Evolutionary conservation across 805 yeast species (phyloP).

Genomic region (Candida ovalis): DNA sequence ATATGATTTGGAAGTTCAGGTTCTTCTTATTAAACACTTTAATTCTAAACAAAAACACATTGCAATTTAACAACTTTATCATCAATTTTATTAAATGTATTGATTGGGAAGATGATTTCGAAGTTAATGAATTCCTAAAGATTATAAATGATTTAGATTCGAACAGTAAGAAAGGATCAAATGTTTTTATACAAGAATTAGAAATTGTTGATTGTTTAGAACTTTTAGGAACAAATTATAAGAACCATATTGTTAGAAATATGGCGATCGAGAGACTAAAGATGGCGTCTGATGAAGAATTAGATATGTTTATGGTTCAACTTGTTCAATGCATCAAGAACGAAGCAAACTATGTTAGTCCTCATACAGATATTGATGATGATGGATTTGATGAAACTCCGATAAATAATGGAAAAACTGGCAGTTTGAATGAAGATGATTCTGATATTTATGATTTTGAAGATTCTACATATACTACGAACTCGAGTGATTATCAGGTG

Average conservation of each 20-base stretch:
- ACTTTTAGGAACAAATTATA: slow-evolving; percentile 73
- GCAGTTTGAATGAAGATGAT: slow-evolving; percentile 8
- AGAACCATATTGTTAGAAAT: slow-evolving; percentile 67
- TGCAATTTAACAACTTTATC: slow-evolving; percentile 34
- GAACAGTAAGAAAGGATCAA: slow-evolving; percentile 12
- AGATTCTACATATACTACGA: slow-evolving; percentile 24
- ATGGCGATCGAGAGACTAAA: slow-evolving; percentile 85
- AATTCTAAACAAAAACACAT: slow-evolving; percentile 29
- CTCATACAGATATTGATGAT: slow-evolving; percentile 22
- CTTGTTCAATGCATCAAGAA: slow-evolving; percentile 88
- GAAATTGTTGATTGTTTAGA: slow-evolving; percentile 52
- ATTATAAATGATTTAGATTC: slow-evolving; percentile 30
- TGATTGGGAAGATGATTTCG: slow-evolving; percentile 82
- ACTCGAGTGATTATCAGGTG: slow-evolving; percentile 32
- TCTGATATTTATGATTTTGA: slow-evolving; percentile 21
- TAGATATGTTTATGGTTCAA: slow-evolving; percentile 79
- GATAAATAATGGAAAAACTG: background rate
- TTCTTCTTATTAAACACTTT: slow-evolving; percentile 67
- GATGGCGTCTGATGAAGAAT: slow-evolving; percentile 73
- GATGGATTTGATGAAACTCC: slow-evolving; percentile 8
- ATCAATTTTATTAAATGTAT: slow-evolving; percentile 79
- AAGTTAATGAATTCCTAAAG: slow-evolving; percentile 67
- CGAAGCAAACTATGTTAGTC: slow-evolving; percentile 41
- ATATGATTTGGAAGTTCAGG: slow-evolving; percentile 85
- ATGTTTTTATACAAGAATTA: slow-evolving; percentile 31